These are phyloP conservation scores for Fusarium miscanthi DNA, from an alignment of 2,329 filamentous ascomycete genomes.

Conservation along the genomic window DNA sequence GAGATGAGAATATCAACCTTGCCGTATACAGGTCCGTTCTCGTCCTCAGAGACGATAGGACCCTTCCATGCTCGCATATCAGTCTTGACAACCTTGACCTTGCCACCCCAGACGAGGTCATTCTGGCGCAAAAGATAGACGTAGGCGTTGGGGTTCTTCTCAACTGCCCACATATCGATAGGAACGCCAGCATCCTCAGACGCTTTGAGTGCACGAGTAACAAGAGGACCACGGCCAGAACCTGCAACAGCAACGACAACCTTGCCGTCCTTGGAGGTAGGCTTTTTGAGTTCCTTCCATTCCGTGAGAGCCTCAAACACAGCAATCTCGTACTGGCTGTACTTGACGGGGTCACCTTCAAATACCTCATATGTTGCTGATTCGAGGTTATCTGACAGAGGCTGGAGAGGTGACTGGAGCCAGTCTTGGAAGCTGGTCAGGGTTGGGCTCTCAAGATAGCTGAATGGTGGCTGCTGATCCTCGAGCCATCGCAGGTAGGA, in stretches of 20 bases:
- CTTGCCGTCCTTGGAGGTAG: constrained; percentile 74
- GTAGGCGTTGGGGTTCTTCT: constrained; percentile 98
- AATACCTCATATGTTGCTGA: constrained; percentile 99
- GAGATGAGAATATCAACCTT: constrained; percentile 94
- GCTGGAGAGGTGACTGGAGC: constrained; percentile 93
- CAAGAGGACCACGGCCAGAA: constrained; percentile 90
- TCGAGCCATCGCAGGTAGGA: constrained; percentile 89
- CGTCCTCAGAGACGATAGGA: constrained; percentile 64
- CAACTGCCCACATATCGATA: constrained; percentile 90
- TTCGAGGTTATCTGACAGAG: constrained; percentile 94
- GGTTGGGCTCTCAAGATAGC: constrained; percentile 61
- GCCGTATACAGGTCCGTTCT: constrained; percentile 62
- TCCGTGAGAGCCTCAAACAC: constrained; percentile 83
- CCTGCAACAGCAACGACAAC: constrained; percentile 93
- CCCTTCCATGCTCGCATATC: constrained; percentile 98
- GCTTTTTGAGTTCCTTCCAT: constrained; percentile 77
- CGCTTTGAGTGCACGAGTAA: constrained; percentile 86
- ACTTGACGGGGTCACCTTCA: constrained; percentile 98
- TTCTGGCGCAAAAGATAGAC: constrained; percentile 92
- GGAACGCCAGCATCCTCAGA: constrained; percentile 79
- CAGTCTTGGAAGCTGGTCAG: constrained; percentile 84
- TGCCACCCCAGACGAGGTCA: constrained; percentile 79
- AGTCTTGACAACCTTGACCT: constrained; percentile 89
- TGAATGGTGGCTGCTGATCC: constrained; percentile 76
- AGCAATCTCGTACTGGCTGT: constrained; percentile 92